These are phyloP conservation scores for Stipa capillata DNA, from an alignment of 176 grass and related monocot species.

Conservation along the genomic window DNA sequence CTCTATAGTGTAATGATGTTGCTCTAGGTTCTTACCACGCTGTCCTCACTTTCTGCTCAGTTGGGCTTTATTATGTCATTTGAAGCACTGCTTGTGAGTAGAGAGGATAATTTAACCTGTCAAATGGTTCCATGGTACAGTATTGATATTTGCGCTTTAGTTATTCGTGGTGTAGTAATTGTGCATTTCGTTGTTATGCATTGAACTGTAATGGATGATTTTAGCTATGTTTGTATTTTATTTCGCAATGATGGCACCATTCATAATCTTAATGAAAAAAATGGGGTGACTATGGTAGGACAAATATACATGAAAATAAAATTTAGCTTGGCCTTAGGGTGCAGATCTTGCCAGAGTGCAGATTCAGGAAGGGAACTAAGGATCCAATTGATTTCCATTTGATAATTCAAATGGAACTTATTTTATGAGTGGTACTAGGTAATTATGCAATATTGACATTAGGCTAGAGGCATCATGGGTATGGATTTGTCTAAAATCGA, in stretches of 20 bases:
- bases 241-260: background rate
- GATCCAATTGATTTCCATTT: background rate
- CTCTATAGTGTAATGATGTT: slow-evolving; percentile 35
- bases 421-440: background rate
- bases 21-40: slow-evolving; percentile 20
- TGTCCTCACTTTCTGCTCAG: background rate
- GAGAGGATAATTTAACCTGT: slow-evolving; percentile 35
- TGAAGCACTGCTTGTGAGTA: slow-evolving; percentile 22
- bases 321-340: background rate
- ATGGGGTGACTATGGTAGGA: background rate
- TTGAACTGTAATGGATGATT: background rate
- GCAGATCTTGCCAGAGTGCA: background rate
- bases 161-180: background rate
- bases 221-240: background rate
- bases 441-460: background rate
- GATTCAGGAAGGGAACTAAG: background rate
- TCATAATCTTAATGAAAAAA: background rate
- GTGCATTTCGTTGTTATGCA: background rate
- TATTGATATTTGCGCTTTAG: slow-evolving; percentile 15
- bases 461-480: too few species aligned
- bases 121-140: slow-evolving; percentile 21
- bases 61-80: slow-evolving; percentile 26
- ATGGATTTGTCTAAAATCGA: background rate
- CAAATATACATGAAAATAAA: background rate
- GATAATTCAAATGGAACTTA: background rate